A percentile compares a stretch with the other conserved stretches of the same genome.
phyloP scores from a whole-genome alignment of 805 yeast species.

The Kregervanrija delftensis region DNA sequence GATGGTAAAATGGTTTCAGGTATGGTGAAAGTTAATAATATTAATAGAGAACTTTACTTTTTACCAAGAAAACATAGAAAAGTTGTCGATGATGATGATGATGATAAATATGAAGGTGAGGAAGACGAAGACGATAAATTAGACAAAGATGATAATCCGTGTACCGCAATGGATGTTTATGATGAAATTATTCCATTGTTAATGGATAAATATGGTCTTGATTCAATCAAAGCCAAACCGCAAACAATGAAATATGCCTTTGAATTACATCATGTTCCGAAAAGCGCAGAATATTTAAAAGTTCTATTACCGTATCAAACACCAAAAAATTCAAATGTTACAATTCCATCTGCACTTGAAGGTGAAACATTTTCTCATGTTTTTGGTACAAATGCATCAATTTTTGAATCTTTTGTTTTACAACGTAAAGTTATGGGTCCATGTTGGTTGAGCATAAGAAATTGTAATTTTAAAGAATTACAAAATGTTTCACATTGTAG shows the following conservation, averaged over 20 bases:
- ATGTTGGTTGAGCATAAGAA: conserved; percentile 80
- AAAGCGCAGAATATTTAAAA: conserved; percentile 72
- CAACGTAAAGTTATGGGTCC: conserved; percentile 92
- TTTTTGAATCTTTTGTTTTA: conserved; percentile 82
- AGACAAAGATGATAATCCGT: conserved; percentile 24
- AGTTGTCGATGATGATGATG: conserved; percentile 7
- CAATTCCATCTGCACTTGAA: conserved; percentile 54
- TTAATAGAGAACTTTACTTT: conserved; percentile 67
- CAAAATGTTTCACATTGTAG: conserved; percentile 73
- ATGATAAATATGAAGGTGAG: conserved; percentile 33
- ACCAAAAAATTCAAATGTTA: conserved; percentile 41
- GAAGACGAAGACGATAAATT: conserved; percentile 30
- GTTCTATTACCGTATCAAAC: conserved; percentile 70
- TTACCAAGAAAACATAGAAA: conserved; percentile 50
- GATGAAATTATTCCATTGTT: conserved; percentile 69
- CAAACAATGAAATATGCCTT: conserved; percentile 79
- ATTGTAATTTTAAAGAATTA: conserved; percentile 51
- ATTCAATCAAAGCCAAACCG: conserved; percentile 60
- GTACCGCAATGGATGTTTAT: conserved; percentile 59
- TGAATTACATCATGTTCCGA: conserved; percentile 75
- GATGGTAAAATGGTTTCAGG: conserved; percentile 61
- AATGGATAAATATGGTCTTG: conserved; percentile 54
- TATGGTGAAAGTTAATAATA: conserved; percentile 65
- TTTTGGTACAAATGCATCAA: conserved; percentile 67
- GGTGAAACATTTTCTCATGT: conserved; percentile 75